Conservation (phyloP, 139 green algal species). For the Astrephomene gubernaculifera region DNA sequence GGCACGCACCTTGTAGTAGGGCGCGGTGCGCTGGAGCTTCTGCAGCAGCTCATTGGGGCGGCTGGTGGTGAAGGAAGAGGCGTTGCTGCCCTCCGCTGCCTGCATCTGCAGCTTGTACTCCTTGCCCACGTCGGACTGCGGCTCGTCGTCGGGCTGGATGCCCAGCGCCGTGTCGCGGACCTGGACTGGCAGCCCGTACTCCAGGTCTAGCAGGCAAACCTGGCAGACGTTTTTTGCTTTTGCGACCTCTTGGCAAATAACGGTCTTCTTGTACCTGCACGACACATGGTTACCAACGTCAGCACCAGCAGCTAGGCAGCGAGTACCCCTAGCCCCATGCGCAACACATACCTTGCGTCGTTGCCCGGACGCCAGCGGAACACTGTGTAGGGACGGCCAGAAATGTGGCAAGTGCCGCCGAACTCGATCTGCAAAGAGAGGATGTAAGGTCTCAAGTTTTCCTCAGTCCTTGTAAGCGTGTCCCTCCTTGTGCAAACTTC, state of each 20-base stretch:
- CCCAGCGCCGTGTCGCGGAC: constrained; percentile 88
- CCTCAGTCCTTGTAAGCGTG: no score
- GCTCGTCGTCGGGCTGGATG: constrained; percentile 81
- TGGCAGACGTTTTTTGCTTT: constrained; percentile 99
- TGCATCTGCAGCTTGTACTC: constrained; percentile 87
- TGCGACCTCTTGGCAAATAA: constrained; percentile 98
- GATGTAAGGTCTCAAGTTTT: no score
- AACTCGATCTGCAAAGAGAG: constrained; percentile 87
- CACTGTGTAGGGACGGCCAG: constrained; percentile 90
- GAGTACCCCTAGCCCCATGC: neutral
- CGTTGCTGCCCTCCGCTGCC: constrained; percentile 60
- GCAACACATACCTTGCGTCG: constrained; percentile 66
- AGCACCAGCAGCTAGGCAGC: neutral
- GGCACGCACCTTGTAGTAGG: constrained; percentile 95
- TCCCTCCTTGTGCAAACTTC: no score
- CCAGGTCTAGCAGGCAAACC: constrained; percentile 97
- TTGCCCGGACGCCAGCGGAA: constrained; percentile 92
- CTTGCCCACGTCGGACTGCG: constrained; percentile 88
- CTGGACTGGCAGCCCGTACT: constrained; percentile 96
- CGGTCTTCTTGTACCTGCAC: constrained; percentile 96
- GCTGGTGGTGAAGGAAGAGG: constrained; percentile 61
- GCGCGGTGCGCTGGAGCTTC: constrained; percentile 88
- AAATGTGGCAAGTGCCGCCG: constrained; percentile 92
- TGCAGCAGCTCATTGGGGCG: constrained; percentile 83
- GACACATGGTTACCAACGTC: neutral